Evolutionary conservation across 805 yeast genomes (phyloP).

Genomic region (Brettanomyces bruxellensis): DNA sequence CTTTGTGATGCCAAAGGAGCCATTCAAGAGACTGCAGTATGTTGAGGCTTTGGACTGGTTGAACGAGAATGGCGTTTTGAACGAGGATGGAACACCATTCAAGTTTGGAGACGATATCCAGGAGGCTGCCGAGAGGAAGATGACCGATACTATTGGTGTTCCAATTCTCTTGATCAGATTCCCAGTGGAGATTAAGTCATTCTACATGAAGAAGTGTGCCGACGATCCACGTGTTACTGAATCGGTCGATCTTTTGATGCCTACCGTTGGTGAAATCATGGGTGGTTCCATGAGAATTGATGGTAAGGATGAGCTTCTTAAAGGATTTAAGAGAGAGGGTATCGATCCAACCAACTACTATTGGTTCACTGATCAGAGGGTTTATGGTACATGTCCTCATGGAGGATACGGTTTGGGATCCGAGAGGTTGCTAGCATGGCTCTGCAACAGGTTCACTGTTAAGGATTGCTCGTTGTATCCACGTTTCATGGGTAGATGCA

Average conservation of each 20-base stretch:
- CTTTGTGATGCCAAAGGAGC: conserved; percentile 72
- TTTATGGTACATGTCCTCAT: conserved; percentile 96
- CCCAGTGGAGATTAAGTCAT: conserved; percentile 96
- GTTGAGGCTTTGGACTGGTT: conserved; percentile 91
- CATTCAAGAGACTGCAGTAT: conserved; percentile 89
- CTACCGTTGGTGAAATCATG: conserved; percentile 96
- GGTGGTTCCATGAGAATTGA: conserved; percentile 99
- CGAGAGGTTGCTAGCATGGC: conserved; percentile 97
- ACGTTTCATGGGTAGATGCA: conserved; percentile 96
- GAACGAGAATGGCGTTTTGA: conserved; percentile 86
- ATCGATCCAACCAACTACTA: conserved; percentile 78
- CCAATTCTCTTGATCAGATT: conserved; percentile 89
- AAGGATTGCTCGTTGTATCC: conserved; percentile 98
- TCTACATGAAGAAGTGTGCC: conserved; percentile 89
- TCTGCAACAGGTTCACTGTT: conserved; percentile 94
- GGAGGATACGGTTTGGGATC: conserved; percentile 99
- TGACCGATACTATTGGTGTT: conserved; percentile 90
- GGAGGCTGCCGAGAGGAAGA: conserved; percentile 98
- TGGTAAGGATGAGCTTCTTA: conserved; percentile 71
- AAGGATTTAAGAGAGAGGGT: conserved; percentile 88
- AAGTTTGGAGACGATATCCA: conserved; percentile 98
- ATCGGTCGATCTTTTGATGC: conserved; percentile 97
- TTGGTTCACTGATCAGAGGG: conserved; percentile 94
- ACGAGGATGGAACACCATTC: conserved; percentile 91
- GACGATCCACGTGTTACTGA: conserved; percentile 95